Base-by-base conservation (phyloP, 768 basidiomycete species). In the Sistotremastrum niveocremeum region DNA sequence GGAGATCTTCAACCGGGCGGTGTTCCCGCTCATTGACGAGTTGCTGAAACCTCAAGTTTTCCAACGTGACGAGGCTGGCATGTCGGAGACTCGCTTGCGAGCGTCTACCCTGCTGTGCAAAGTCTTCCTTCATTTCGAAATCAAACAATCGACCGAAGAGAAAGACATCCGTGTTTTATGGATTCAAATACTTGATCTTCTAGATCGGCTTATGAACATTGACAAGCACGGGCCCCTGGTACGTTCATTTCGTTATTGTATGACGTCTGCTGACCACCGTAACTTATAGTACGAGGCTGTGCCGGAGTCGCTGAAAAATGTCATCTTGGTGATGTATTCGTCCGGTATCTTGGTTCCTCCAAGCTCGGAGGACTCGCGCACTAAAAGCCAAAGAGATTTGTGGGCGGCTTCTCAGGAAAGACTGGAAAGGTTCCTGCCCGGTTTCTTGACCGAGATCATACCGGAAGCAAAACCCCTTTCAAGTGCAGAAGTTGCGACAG, bases 241-340 rank as follows among this genome's bases (percentile, higher is more conserved):
- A 53, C 55, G 84, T 70, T 28, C 29, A 7, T 39, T 32, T 28
- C 44, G 41, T 36, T 46, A 32, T 12, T 9, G 12, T 37, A 7
- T 36, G 8, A 37, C 44, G 33, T 33, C 20, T 9, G 39, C 43
- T 51, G 38, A 52, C 37, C 6, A 8, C 31, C 1, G 8, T 12
- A n/a, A 32, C 40, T 45, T 34, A 8, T 38, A 98, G 94, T 81
- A 82, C 59, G 95, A 99, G 60, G 94, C 94, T 0, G 74, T 95
- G 12, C 90, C 89, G 1, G 95, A 99, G 63, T 93, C 91, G 1
- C 72, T 99, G 55, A 98, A 97, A 66, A 98, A 98, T 57, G 86
- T 94, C 42, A 66, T 99, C 10, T 73, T 98, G 41, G 94, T 99
- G 42, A 93, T 99, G 89, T 81, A 91, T 54, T 87, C 91, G 1